These are phyloP conservation scores for Picea sitchensis DNA, from an alignment of 75 land plant species.

Conservation along the genomic window DNA sequence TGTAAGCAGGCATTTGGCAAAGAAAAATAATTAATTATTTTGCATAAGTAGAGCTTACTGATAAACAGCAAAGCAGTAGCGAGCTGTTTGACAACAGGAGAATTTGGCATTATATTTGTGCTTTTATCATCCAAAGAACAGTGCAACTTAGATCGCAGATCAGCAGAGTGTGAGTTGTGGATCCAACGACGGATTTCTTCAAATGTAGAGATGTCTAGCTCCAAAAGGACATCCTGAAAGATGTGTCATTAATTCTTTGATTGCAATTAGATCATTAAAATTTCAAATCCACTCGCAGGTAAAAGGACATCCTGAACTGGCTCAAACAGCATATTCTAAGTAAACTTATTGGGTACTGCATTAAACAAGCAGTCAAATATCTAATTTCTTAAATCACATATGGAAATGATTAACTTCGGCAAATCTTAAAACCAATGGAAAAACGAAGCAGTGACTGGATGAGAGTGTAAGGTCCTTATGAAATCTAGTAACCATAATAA, in stretches of 20 bases:
- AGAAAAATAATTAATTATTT: background rate
- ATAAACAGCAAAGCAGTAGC: constrained; percentile 53
- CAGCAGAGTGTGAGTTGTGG: constrained; percentile 38
- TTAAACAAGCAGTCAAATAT: too few species aligned
- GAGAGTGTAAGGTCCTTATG: too few species aligned
- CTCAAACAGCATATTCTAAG: too few species aligned
- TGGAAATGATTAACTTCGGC: too few species aligned
- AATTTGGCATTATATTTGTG: constrained; percentile 12
- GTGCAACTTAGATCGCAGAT: constrained; percentile 33
- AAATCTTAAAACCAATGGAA: too few species aligned
- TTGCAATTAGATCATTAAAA: too few species aligned
- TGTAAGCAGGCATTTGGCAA: background rate
- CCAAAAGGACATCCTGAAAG: constrained; percentile 61
- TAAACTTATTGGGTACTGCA: too few species aligned
- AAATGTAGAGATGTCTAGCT: constrained; percentile 42
- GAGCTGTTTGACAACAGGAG: constrained; percentile 40
- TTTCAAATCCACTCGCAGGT: too few species aligned
- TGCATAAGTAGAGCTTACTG: constrained; percentile 28
- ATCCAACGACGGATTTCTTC: constrained; percentile 61
- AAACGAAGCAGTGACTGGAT: too few species aligned
- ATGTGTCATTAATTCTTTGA: background rate
- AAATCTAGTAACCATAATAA: too few species aligned
- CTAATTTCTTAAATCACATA: too few species aligned
- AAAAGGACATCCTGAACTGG: too few species aligned
- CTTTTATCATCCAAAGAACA: constrained; percentile 11